Base-by-base conservation (phyloP, 768 basidiomycete genomes). In the Lentinula sp. region DNA sequence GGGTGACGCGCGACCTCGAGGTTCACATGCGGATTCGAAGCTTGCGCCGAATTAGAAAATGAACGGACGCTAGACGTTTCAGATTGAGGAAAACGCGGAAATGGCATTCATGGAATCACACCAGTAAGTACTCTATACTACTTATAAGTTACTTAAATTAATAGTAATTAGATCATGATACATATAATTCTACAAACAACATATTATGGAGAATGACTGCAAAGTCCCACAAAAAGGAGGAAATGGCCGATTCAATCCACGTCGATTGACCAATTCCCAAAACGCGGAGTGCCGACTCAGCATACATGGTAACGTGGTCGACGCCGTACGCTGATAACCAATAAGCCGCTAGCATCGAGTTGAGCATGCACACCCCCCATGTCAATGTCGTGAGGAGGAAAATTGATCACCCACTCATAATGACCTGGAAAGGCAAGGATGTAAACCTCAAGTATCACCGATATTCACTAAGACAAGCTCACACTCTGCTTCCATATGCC, bases 401-500 rank as follows among this genome's bases (percentile, higher is more conserved):
- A 86, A 16, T 70, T 72, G 64, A 85, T 80, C 61, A 81, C 76
- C 84, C 84, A 86, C 63, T 85, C 84, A 63, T 81, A 85, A 65
- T 85, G 84, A 64, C 80, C 84, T 86, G 60, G 39, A 5, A 61
- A 15, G 42, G 35, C 53, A 65, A 59, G 37, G 23, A 49, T 28
- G 28, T 60, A 16, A 63, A 52, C 16, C 34, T 42, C 32, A 37
- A 32, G 46, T 11, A 32, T n/a, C 28, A 15, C 56, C 35, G 56
- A 62, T 28, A 42, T 52, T 52, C 62, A 32, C 2, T 39, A 9
- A 35, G 31, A 28, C 5, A 11, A 78, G 28, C 84, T 75, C 72
- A 86, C 85, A 84, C 62, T 85, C 81, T 54, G 65, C 70, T 67
- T 85, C 84, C 70, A 78, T 76, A 68, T 85, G 79, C 84, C 84